Base-by-base conservation (phyloP, 2,329 filamentous ascomycete species). In the Fusarium brachygibbosum region DNA sequence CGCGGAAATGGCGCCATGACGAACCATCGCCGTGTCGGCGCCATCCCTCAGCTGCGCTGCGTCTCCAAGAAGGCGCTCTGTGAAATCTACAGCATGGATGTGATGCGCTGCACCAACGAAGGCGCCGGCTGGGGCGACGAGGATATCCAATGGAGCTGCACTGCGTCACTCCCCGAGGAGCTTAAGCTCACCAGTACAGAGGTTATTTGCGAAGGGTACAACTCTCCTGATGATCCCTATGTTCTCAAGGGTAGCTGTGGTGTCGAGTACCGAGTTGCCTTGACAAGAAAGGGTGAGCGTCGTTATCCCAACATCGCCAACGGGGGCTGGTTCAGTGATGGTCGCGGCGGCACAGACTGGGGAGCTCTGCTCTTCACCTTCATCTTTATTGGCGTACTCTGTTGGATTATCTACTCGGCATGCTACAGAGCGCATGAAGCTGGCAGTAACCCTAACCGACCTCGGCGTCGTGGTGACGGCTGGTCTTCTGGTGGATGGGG, bases 191-290 rank as follows among this genome's bases (percentile, higher is more conserved):
- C 93, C 59, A 86, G 87, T 65, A 98, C 95, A 13, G 94, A 98
- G 66, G 95, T 98, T 57, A 84, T 94, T 13, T 99, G 96, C 79
- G 95, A 99, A 77, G 95, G 96, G 13, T 98, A 97, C 81, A 83
- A 87, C 60, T 85, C 83, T 16, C 81, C 90, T 1, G 88, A 95
- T 46, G 96, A 98, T 78, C 88, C 89, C 0, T 97, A 93, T 78
- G 87, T 98, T n/a, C 82, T 98, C 55, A 94, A 92, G 75, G 96
- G 96, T 23, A 96, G 92, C 78, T 98, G 95, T 80, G 96, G 92
- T 16, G 94, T 97, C 25, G 93, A 97, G 80, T 98, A 98, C 79
- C 86, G 91, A 16, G 80, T 98, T 9, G 79, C 91, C 1, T 82
- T 98, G 53, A 98, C 94, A 1, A 88, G 91, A 13, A 83, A 86